Conservation (phyloP, 176 grass and related monocot genomes). For the Alopecurus myosuroides region DNA sequence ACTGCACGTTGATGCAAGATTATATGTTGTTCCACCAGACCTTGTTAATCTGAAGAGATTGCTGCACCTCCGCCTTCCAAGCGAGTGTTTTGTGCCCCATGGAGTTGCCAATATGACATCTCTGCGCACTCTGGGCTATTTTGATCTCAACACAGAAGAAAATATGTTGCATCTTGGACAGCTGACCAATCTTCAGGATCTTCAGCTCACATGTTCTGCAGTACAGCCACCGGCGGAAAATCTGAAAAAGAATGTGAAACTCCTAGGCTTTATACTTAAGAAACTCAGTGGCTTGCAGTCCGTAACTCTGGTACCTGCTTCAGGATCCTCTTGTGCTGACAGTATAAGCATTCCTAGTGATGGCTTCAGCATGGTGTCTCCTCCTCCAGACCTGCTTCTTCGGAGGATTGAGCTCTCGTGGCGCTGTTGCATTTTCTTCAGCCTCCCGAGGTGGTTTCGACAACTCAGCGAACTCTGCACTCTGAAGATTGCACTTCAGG, state of each 20-base stretch:
- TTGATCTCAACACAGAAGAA: neutral
- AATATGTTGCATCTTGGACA: neutral
- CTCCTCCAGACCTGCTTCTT: neutral
- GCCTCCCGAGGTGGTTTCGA: neutral
- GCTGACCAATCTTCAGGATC: neutral
- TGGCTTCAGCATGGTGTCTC: neutral
- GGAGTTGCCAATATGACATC: too few relatives aligned
- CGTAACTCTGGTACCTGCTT: neutral
- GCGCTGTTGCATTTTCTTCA: neutral
- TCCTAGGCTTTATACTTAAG: neutral
- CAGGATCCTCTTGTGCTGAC: too few relatives aligned
- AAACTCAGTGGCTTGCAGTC: neutral
- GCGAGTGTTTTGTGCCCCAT: too few relatives aligned
- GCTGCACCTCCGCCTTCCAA: too few relatives aligned
- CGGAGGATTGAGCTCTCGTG: neutral
- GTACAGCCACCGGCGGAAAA: too few relatives aligned
- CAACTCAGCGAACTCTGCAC: neutral
- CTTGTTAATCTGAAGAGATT: too few relatives aligned
- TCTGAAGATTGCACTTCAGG: neutral
- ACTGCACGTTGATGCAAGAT: neutral
- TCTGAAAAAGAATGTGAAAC: too few relatives aligned
- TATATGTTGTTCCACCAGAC: neutral
- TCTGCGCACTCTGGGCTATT: too few relatives aligned
- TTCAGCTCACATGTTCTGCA: too few relatives aligned
- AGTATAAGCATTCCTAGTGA: accelerated